Evolutionary conservation across 768 basidiomycete species (phyloP), one percentile per base, ranked within the genome.

Genomic region (Baorangia bicolor): DNA sequence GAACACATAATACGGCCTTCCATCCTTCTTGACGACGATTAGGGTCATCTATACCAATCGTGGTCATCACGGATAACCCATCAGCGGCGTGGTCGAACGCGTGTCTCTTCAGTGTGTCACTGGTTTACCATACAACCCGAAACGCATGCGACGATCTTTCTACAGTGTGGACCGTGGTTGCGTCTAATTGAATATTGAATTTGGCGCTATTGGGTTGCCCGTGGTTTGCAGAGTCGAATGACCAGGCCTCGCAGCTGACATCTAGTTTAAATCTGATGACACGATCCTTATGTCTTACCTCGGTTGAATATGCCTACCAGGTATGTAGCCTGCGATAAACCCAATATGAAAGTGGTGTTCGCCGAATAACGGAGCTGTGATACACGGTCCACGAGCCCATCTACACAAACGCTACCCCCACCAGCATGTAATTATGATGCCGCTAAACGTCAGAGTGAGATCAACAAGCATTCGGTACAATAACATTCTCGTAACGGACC

Each of bases 31-130:
- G 51, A 56, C 53, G 38, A 52, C 25, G 39, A 51, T 45, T 49
- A 30, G 66, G 64, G 61, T 43, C 64, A 67, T 69, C 62, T 47
- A 63, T 67, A 23, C 64, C 53, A 64, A 69, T 67, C 67, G 62
- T 43, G 56, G 56, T 44, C 53, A 68, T 68, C 54, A 44, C 28
- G 49, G 23, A 56, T 51, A 53, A 37, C 49, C 38, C 52, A 67
- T 64, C 62, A 56, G 30, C 52, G 27, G 54, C 61, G 45, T 67
- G 66, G 41, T 53, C 35, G 25, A 47, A 58, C 45, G 42, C 64
- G 52, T 68, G 65, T 46, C 40, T 42, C 45, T 31, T 52, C 21
- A 1, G 38, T 25, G 46, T 56, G 49, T 42, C 53, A 44, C 39
- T 45, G 5, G 23, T 34, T 42, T 47, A 20, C 16, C 33, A 46